These are phyloP conservation scores for Neonectria punicea DNA, from an alignment of 2,329 filamentous ascomycete genomes.

Conservation along the genomic window DNA sequence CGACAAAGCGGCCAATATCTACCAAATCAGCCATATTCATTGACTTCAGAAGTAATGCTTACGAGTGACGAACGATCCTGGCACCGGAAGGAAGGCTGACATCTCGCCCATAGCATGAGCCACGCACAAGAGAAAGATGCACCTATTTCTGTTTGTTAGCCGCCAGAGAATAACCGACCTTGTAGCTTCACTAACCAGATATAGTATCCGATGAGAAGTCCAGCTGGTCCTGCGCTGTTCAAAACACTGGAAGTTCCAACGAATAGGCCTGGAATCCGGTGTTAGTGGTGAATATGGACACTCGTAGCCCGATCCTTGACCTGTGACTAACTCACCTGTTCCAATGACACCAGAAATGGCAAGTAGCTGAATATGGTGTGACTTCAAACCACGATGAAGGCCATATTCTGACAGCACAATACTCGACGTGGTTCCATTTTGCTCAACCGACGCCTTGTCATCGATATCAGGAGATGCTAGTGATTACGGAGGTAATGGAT, in stretches of 20 bases:
- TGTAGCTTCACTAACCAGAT: not conserved
- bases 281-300: too few relatives aligned
- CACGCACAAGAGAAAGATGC: constrained; percentile 10
- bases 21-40: not conserved
- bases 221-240: constrained; percentile 8
- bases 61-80: constrained; percentile 11
- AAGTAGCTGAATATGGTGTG: constrained; percentile 12
- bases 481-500: too few relatives aligned
- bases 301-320: too few relatives aligned
- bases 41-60: not conserved
- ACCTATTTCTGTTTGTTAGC: not conserved
- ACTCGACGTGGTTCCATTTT: constrained; percentile 2
- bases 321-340: not conserved
- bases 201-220: constrained; percentile 15
- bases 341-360: constrained; percentile 16
- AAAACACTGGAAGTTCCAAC: constrained; percentile 7
- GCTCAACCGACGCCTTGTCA: constrained; percentile 3
- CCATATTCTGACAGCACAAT: constrained; percentile 7
- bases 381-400: constrained; percentile 13
- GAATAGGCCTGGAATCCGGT: not conserved
- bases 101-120: constrained; percentile 16
- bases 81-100: constrained; percentile 4
- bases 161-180: not conserved
- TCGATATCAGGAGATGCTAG: not conserved
- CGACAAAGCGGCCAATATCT: constrained; percentile 11